These are phyloP conservation scores for Xerocomus spinulosus DNA, from an alignment of 768 basidiomycete genomes.

Conservation along the genomic window DNA sequence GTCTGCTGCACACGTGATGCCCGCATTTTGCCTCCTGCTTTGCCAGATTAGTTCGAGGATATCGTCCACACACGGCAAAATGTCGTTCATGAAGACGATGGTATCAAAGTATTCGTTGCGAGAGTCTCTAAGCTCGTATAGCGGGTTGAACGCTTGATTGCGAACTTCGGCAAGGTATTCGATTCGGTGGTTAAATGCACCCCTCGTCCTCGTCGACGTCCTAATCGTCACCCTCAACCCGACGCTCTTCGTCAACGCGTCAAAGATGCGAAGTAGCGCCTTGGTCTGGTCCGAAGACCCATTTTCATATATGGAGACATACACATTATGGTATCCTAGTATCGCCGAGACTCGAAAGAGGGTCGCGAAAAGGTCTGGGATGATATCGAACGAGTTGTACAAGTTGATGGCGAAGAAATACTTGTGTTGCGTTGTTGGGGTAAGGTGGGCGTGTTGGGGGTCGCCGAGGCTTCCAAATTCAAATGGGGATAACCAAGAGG, in stretches of 20 bases:
- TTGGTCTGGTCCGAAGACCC: constrained; percentile 99
- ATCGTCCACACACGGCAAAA: constrained; percentile 96
- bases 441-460: constrained; percentile 34
- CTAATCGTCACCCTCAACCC: constrained; percentile 92
- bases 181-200: constrained; percentile 98
- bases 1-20: constrained; percentile 96
- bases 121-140: constrained; percentile 88
- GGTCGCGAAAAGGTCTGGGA: constrained; percentile 94
- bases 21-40: constrained; percentile 86
- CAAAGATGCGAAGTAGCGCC: constrained; percentile 91
- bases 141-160: constrained; percentile 92
- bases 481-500: constrained; percentile 58
- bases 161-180: constrained; percentile 99
- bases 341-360: constrained; percentile 91
- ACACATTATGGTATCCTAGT: constrained; percentile 96
- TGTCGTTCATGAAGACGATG: constrained; percentile 99
- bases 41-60: constrained; percentile 98
- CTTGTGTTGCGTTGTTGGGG: constrained; percentile 71
- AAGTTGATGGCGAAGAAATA: constrained; percentile 99
- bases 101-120: constrained; percentile 95
- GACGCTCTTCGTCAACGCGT: constrained; percentile 83
- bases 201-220: constrained; percentile 87
- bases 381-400: constrained; percentile 98
- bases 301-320: constrained; percentile 98
- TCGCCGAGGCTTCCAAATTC: constrained; percentile 43